Percentiles rank a stretch among this genome's conserved stretches.
These are phyloP conservation scores for Thelephora terrestris DNA, from an alignment of 1,284 basidiomycete species.

Conservation along the genomic window DNA sequence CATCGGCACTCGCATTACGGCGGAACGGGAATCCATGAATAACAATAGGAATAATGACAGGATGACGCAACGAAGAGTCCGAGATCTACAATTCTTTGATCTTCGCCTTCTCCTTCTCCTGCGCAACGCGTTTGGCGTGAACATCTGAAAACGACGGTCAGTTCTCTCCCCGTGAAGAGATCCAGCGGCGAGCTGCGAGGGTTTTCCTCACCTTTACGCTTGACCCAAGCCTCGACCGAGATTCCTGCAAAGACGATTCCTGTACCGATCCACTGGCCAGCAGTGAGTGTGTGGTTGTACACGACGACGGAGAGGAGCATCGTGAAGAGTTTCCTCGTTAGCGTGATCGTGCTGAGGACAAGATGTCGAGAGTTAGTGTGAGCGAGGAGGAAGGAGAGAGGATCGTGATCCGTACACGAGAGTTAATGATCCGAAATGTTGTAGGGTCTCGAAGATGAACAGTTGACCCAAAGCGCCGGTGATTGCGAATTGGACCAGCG, in stretches of 20 bases:
- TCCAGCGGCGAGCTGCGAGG: neutral
- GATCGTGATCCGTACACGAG: slow-evolving; percentile 56
- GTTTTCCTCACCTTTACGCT: slow-evolving; percentile 56
- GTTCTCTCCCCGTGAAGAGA: neutral
- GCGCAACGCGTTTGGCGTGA: slow-evolving; percentile 65
- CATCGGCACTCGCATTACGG: no score
- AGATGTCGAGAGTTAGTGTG: slow-evolving; percentile 1
- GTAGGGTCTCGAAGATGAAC: slow-evolving; percentile 97
- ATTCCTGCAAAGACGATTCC: slow-evolving; percentile 90
- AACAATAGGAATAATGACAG: no score
- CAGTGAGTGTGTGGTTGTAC: slow-evolving; percentile 80
- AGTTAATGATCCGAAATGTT: slow-evolving; percentile 92
- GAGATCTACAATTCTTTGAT: slow-evolving; percentile 56
- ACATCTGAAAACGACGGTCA: slow-evolving; percentile 40
- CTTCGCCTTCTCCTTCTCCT: slow-evolving; percentile 73
- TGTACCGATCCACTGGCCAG: slow-evolving; percentile 84
- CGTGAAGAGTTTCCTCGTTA: slow-evolving; percentile 97
- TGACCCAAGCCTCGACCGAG: slow-evolving; percentile 85
- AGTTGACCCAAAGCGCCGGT: slow-evolving; percentile 93
- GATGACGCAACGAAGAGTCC: no score
- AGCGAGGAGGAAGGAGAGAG: neutral
- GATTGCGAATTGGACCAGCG: slow-evolving; percentile 79
- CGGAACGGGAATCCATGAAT: no score
- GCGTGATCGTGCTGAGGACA: slow-evolving; percentile 68
- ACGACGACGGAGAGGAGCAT: slow-evolving; percentile 94